Conservation (phyloP, 768 basidiomycete species). For the Tylopilus cervinicoccineus region DNA sequence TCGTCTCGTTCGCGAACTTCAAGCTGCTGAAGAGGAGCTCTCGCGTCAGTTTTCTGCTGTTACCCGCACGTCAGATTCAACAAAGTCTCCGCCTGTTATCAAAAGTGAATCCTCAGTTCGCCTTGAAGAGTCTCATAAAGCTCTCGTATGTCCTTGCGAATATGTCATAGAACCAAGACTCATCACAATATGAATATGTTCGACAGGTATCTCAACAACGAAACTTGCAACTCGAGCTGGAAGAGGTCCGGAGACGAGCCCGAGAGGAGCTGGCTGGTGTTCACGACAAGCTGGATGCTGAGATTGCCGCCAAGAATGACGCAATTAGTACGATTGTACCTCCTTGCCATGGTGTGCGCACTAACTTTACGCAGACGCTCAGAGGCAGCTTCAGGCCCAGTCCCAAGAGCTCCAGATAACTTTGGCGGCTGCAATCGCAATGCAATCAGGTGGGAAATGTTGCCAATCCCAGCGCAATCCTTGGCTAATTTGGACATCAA, state of each 20-base stretch:
- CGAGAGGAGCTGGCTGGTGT: constrained; percentile 56
- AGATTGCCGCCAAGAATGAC: constrained; percentile 52
- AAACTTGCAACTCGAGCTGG: constrained; percentile 58
- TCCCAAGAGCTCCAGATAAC: constrained; percentile 63
- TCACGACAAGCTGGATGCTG: constrained; percentile 53
- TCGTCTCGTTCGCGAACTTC: constrained; percentile 58
- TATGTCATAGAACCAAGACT: background rate
- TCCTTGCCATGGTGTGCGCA: background rate
- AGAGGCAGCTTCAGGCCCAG: constrained; percentile 54
- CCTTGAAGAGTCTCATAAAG: constrained; percentile 67
- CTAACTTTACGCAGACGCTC: constrained; percentile 41
- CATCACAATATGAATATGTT: background rate
- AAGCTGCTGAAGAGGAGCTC: constrained; percentile 48
- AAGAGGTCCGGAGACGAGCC: constrained; percentile 58
- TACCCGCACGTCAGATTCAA: constrained; percentile 32
- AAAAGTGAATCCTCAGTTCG: constrained; percentile 31
- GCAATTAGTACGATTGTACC: constrained; percentile 44
- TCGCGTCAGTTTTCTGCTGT: constrained; percentile 21
- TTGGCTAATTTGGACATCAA: constrained; percentile 18
- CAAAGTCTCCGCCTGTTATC: constrained; percentile 51
- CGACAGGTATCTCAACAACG: constrained; percentile 63
- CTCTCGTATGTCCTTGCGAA: constrained; percentile 44
- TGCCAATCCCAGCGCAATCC: background rate
- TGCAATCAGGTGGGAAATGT: constrained; percentile 47
- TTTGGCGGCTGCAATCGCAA: constrained; percentile 53